A percentile compares a stretch with the other conserved stretches of the same genome.
Evolutionary conservation across 148 eudicot genomes (phyloP).

Genomic region (Rhododendron ferrugineum): DNA sequence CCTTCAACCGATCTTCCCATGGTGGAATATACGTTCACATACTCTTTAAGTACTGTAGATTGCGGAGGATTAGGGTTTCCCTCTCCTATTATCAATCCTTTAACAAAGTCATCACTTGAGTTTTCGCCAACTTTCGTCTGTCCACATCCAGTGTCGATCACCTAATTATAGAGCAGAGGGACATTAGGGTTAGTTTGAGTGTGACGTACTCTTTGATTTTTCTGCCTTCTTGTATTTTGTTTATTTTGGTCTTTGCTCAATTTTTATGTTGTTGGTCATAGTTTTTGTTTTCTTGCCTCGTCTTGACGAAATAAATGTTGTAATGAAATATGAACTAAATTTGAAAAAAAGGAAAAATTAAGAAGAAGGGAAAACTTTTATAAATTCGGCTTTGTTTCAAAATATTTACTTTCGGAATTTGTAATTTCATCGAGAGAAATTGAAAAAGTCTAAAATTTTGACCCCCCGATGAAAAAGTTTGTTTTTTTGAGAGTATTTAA

Average conservation of each 20-base stretch:
- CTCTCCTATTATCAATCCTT: background rate
- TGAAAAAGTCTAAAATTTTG: background rate
- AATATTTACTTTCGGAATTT: background rate
- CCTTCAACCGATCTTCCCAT: background rate
- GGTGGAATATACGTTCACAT: background rate
- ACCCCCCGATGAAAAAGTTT: background rate
- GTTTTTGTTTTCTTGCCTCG: background rate
- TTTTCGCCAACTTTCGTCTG: background rate
- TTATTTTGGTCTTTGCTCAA: background rate
- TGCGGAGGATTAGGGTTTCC: background rate
- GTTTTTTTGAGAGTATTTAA: background rate
- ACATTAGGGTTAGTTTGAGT: background rate
- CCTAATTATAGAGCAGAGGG: background rate
- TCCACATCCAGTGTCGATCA: background rate
- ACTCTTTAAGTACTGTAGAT: background rate
- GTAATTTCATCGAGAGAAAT: background rate
- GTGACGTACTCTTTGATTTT: background rate
- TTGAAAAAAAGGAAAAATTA: background rate
- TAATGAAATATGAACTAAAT: background rate
- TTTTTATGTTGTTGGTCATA: background rate
- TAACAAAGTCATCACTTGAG: background rate
- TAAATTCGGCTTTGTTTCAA: background rate
- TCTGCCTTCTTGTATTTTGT: background rate
- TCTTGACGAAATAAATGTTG: background rate
- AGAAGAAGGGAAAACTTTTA: background rate